Conservation (phyloP, 306 rosid species). For the Fragaria nilgerrensis region DNA sequence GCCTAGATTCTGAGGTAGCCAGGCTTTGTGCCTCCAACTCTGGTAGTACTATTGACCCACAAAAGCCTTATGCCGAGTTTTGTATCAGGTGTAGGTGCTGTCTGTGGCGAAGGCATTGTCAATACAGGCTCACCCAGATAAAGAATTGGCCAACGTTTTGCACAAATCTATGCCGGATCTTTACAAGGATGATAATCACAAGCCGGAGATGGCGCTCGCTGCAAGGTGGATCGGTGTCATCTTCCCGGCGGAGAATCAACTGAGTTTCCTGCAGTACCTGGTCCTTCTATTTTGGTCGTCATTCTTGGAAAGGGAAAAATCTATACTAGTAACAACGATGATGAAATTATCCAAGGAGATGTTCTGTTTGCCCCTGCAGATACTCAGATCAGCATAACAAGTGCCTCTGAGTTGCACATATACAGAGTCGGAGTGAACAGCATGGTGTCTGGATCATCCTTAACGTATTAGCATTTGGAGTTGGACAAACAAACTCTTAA, state of each 20-base stretch:
- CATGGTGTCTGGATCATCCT: neutral
- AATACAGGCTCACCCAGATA: neutral
- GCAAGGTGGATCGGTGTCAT: neutral
- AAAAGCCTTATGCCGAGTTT: neutral
- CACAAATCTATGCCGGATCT: neutral
- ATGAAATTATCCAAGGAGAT: neutral
- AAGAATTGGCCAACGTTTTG: neutral
- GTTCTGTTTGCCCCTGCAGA: neutral
- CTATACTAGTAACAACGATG: neutral
- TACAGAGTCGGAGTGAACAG: neutral
- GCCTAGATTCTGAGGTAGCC: neutral
- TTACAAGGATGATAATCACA: neutral
- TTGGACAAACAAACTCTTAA: neutral
- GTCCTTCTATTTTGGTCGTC: neutral
- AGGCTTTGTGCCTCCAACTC: neutral
- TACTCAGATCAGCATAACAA: neutral
- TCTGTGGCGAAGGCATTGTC: neutral
- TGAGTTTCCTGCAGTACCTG: neutral
- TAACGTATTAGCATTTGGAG: neutral
- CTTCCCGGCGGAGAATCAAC: neutral
- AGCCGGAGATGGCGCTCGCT: neutral
- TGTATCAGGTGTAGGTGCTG: slow-evolving; percentile 24
- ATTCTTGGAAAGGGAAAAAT: neutral
- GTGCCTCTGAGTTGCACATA: neutral
- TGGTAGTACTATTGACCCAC: neutral